Evolutionary conservation across 345 rosid genomes (phyloP), one percentile per base, ranked within the genome.

Genomic region (Rubroshorea leprosula): DNA sequence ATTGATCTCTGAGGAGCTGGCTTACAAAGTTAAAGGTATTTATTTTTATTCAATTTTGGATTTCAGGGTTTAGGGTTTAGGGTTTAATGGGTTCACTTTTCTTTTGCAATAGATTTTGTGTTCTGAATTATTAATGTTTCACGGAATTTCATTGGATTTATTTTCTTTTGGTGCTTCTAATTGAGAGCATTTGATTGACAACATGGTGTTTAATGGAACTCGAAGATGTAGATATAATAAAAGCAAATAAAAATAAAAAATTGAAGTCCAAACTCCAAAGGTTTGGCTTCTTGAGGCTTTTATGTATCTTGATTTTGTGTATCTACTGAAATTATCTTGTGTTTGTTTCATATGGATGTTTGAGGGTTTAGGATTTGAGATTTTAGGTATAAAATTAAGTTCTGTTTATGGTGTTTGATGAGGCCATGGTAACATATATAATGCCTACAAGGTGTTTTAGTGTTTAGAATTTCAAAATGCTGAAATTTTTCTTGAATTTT

Each of bases 1-100:
- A 56, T 66, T 93, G 83, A 87, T 93, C 49, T 78, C 94, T 24
- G 97, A 93, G 76, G 99, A 93, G 72, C 87, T 93, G 56, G 89
- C 99, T 46, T 73, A 74, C 58, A 85, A 89, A 83, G 82, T 82
- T 43, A 93, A 93, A 89, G 99, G 99, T 93, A 57, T 25, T 50
- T 41, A n/a, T 22, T 53, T 65, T 65, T 22, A 16, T 63, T 18
- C 51, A n/a, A 47, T 44, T 24, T 57, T 24, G 13, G 21, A 1
- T 20, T 41, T 43, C n/a, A 55, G 48, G 23, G 48, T 69, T 62
- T 20, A 16, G 26, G 44, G 18, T 57, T 49, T 55, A 15, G 10
- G 5, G 8, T 22, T 16, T 53, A 45, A 38, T 7, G 12, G 6
- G 10, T 57, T 45, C 23, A 15, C 15, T 49, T 57, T 21, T 31